Percentiles rank a stretch among this genome's conserved stretches.
phyloP scores from a whole-genome alignment of 2,329 filamentous ascomycete species.

The Aspergillus candidus region DNA sequence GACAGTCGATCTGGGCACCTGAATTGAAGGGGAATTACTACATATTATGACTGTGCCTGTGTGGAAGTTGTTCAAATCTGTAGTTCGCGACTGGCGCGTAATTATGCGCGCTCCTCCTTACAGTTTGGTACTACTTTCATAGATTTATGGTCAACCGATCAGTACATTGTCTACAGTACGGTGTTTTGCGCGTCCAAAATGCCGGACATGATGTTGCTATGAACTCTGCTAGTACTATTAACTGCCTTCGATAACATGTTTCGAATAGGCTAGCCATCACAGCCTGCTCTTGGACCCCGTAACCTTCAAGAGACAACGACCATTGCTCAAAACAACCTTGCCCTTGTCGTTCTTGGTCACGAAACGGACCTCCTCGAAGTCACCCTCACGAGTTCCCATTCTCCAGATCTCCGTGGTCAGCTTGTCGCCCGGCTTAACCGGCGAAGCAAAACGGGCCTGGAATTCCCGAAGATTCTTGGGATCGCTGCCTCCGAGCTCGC shows the following conservation, averaged over 20 bases:
- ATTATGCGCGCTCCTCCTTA: no score
- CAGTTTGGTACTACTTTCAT: no score
- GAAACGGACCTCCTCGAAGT: slow-evolving; percentile 79
- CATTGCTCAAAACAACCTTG: slow-evolving; percentile 83
- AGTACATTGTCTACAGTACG: no score
- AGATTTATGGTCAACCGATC: no score
- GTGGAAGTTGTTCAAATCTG: no score
- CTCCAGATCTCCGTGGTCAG: slow-evolving; percentile 76
- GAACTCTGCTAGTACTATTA: no score
- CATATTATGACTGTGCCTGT: no score
- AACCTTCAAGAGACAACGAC: slow-evolving; percentile 68
- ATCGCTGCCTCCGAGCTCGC: slow-evolving; percentile 67
- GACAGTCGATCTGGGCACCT: no score
- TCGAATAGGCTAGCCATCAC: slow-evolving; percentile 32
- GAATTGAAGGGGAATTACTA: no score
- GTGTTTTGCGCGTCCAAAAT: no score
- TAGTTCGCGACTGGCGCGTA: no score
- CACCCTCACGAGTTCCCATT: slow-evolving; percentile 55
- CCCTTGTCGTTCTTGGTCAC: slow-evolving; percentile 69
- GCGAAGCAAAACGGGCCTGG: slow-evolving; percentile 79
- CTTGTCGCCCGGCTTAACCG: slow-evolving; percentile 77
- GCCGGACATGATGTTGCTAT: no score
- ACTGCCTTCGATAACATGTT: background rate
- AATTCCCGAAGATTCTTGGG: slow-evolving; percentile 80
- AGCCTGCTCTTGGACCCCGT: slow-evolving; percentile 58